Base-by-base conservation (phyloP, 192 early-diverging fungal genomes). In the Kickxella alabastrina region DNA sequence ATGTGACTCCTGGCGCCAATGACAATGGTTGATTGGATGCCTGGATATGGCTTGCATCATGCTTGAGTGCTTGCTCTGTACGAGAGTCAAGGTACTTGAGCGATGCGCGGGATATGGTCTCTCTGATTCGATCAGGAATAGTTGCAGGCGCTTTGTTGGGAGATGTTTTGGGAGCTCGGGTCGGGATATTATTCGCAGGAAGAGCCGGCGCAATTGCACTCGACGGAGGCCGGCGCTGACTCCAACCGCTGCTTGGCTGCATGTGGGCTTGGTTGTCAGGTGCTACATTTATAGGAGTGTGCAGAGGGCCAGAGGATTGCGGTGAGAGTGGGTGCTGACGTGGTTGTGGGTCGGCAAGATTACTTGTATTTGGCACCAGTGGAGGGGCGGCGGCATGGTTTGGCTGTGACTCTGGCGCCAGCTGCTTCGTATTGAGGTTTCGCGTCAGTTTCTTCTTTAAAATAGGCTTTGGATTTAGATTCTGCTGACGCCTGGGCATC, bases 51-150 rank as follows among this genome's bases (percentile, higher is more conserved):
- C 6, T 9, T 9, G 50, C 21, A 21, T 64, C 62, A 28, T 49
- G 53, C 23, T 43, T 54, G 10, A 57, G 54, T 13, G 62, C 65
- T 21, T 59, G 43, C 3, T 13, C 22, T 14, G 61, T 64, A 19
- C 61, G 56, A 3, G 60, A 64, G 34, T 71, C 68, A 4, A 71
- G 49, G 25, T 61, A 72, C 45, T 51, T 72, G 24, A 72, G 69
- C 6, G 69, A 72, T n/a, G 69, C 69, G 6, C 62, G 53, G 0
- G 69, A 73, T 4, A 73, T 49, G 3, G 52, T 62, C 50, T 73
- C 69, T 29, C 43, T 65, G 54, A 73, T 62, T 2, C 59, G 51
- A 9, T 62, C 54, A 0, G 54, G 32, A 17, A 65, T 41, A n/a
- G n/a, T n/a, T n/a, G n/a, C n/a, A n/a, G n/a, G n/a, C n/a, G n/a